phyloP scores from a whole-genome alignment of 805 yeast species.

The Ogataea minuta region DNA sequence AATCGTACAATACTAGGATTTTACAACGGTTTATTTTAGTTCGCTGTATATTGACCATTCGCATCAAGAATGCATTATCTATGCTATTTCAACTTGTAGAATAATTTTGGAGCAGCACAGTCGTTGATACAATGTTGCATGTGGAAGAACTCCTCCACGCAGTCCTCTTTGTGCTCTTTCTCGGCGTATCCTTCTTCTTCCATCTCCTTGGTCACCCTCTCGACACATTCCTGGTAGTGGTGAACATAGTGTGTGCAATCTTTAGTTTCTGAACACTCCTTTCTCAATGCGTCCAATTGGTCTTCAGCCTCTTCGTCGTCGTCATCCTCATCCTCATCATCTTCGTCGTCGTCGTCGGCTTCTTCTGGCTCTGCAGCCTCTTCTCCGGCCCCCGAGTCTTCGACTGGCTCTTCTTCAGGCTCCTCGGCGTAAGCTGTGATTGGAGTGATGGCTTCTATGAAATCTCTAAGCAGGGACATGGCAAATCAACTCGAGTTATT shows the following conservation, averaged over 20 bases:
- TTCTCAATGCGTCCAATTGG: constrained; percentile 61
- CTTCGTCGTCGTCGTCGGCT: constrained; percentile 38
- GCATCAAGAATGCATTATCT: constrained; percentile 3
- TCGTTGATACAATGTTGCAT: constrained; percentile 90
- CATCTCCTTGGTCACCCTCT: constrained; percentile 85
- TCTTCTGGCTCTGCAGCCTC: constrained; percentile 51
- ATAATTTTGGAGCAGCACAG: constrained; percentile 87
- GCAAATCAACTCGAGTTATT: constrained; percentile 13
- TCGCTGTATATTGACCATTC: not conserved
- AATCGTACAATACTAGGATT: constrained; percentile 5
- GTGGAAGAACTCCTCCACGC: constrained; percentile 98
- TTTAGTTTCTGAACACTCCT: constrained; percentile 65
- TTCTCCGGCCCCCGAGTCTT: constrained; percentile 27
- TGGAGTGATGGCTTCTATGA: constrained; percentile 78
- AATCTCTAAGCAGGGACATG: constrained; percentile 57
- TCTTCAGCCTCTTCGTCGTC: constrained; percentile 63
- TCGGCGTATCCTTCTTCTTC: constrained; percentile 84
- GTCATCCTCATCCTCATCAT: constrained; percentile 40
- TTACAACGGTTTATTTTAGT: constrained; percentile 9
- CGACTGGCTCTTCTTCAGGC: constrained; percentile 32
- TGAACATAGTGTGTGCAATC: constrained; percentile 74
- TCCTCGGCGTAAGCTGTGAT: constrained; percentile 81
- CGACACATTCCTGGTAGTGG: constrained; percentile 92
- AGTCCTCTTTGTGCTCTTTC: constrained; percentile 86
- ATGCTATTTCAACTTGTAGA: constrained; percentile 74